Conservation (phyloP, 2,329 filamentous ascomycete genomes). For the Fusarium denticulatum region DNA sequence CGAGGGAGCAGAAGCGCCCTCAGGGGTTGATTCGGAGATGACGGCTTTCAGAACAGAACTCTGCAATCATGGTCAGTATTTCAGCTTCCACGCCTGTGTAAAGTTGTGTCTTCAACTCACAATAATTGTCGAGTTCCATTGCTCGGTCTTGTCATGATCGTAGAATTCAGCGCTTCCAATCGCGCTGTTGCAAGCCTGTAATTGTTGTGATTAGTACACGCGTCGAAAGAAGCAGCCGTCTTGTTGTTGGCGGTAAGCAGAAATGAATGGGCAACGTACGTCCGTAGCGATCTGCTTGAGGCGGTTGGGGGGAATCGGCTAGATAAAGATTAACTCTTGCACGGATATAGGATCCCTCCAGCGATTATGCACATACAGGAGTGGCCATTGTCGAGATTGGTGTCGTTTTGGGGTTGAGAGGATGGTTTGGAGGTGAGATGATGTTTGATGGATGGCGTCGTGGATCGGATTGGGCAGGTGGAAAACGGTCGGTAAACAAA, state of each 20-base stretch:
- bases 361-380: constrained; percentile 45
- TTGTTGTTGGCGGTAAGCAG: constrained; percentile 37
- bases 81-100: not conserved
- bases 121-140: constrained; percentile 94
- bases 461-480: constrained; percentile 21
- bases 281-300: constrained; percentile 88
- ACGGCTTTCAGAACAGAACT: constrained; percentile 80
- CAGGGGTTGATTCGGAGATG: constrained; percentile 76
- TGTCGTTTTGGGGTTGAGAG: constrained; percentile 25
- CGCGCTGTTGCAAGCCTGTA: constrained; percentile 82
- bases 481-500: constrained; percentile 46
- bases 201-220: constrained; percentile 19
- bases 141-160: constrained; percentile 83
- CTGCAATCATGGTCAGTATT: constrained; percentile 53
- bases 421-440: constrained; percentile 36
- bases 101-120: constrained; percentile 59
- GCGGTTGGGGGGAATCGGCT: constrained; percentile 81
- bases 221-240: constrained; percentile 4
- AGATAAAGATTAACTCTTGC: constrained; percentile 36
- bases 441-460: constrained; percentile 33
- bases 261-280: constrained; percentile 61
- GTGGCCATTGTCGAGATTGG: constrained; percentile 49
- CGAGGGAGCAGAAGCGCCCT: constrained; percentile 65
- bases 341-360: not conserved
- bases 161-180: constrained; percentile 81